Evolutionary conservation across 768 basidiomycete genomes (phyloP), one percentile per base, ranked within the genome.

Genomic region (Roridomyces roridus): DNA sequence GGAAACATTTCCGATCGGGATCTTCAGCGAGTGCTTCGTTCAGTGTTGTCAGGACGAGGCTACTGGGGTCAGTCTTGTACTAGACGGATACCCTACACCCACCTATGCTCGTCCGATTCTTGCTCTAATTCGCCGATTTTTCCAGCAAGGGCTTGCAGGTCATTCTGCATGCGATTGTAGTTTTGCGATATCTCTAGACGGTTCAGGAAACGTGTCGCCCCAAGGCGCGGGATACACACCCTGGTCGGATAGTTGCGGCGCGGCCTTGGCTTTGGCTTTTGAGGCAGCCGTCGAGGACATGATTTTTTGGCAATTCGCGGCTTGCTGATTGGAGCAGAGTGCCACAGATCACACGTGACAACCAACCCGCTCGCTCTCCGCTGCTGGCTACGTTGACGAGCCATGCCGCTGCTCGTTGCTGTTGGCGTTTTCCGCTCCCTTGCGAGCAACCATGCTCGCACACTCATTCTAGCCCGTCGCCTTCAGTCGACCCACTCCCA

Each of bases 101-200:
- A 95, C 96, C 83, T 81, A 72, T 99, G 95, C 70, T 99, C 97
- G 59, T 99, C 97, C 18, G 93, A 86, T 67, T 99, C 97, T 63
- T 89, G 86, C 72, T 99, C 97, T 28, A 99, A 81, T 73, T 99
- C 97, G 58, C 92, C 92, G 65, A 98, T 96, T 76, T 98, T 98
- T 62, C 88, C 85, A 34, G 94, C 94, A 24, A 98, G 75, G n/a
- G 87, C 84, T 71, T 96, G 94, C 25, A 98, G 77, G 45, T 98
- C 96, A 74, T 83, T 91, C 72, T 96, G 91, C 66, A 90, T 81
- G 55, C 88, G 85, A 60, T 87, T 80, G 68, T 92, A 96, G 39
- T 79, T 89, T 74, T 88, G 85, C 72, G 94, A 91, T 54, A 94
- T 85, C 73, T 95, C 93, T 94, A 74, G 74, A 55, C 57, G 67